Percentiles rank a stretch among this genome's conserved stretches.
These are phyloP conservation scores for Syzygium grande DNA, from an alignment of 345 rosid species.

Conservation along the genomic window DNA sequence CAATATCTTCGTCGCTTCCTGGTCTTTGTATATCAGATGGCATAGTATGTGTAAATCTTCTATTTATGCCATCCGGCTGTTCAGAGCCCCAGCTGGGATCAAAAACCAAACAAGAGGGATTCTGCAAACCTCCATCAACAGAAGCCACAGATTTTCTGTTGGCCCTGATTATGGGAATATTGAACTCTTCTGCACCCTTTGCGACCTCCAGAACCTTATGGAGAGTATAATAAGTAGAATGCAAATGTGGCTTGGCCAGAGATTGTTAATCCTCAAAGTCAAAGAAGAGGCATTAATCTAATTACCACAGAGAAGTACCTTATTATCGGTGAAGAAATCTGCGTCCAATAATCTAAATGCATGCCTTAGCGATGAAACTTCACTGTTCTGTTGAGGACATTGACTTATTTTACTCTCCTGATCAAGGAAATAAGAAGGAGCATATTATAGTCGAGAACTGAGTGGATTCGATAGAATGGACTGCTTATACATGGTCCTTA, in stretches of 20 bases:
- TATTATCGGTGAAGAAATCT: constrained; percentile 52
- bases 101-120: constrained; percentile 62
- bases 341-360: constrained; percentile 50
- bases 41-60: constrained; percentile 38
- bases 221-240: background rate
- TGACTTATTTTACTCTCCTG: constrained; percentile 38
- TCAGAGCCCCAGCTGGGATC: constrained; percentile 49
- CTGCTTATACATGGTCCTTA: background rate
- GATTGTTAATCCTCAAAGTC: background rate
- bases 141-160: constrained; percentile 62
- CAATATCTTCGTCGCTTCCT: constrained; percentile 54
- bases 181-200: constrained; percentile 51
- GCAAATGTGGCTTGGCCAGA: background rate
- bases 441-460: background rate
- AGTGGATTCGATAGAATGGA: background rate
- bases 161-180: constrained; percentile 45
- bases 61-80: constrained; percentile 5
- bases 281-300: background rate
- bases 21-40: constrained; percentile 31
- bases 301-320: constrained; percentile 26
- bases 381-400: constrained; percentile 15
- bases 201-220: constrained; percentile 43
- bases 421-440: constrained; percentile 6
- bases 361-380: constrained; percentile 25
- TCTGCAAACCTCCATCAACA: constrained; percentile 58